Conservation (phyloP, 495 filamentous ascomycete species). For the Penicillium diatomitis region DNA sequence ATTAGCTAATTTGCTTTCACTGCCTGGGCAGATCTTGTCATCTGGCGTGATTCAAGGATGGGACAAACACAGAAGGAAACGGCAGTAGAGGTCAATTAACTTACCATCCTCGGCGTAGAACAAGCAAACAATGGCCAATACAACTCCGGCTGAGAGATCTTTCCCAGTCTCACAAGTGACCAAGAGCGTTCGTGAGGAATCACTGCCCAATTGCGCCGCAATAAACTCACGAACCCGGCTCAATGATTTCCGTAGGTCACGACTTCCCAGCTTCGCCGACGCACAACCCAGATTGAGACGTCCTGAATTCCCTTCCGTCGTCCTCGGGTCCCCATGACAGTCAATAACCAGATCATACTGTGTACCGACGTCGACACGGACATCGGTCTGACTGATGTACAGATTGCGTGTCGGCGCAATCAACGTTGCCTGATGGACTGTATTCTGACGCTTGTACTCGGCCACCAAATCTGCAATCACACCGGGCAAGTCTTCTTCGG, state of each 20-base stretch:
- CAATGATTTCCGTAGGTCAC: slow-evolving; percentile 60
- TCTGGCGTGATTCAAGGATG: slow-evolving; percentile 12
- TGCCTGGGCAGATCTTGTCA: slow-evolving; percentile 5
- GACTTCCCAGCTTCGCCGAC: slow-evolving; percentile 61
- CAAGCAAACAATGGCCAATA: slow-evolving; percentile 53
- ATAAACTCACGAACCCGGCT: slow-evolving; percentile 43
- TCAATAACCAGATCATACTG: slow-evolving; percentile 39
- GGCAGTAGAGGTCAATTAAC: neutral
- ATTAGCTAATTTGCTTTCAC: slow-evolving; percentile 13
- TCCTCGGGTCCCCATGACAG: slow-evolving; percentile 31
- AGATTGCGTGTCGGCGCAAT: slow-evolving; percentile 33
- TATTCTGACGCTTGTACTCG: slow-evolving; percentile 15
- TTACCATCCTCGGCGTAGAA: slow-evolving; percentile 51
- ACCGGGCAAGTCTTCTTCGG: slow-evolving; percentile 55
- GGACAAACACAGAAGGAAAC: too few species aligned
- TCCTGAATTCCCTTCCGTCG: slow-evolving; percentile 19
- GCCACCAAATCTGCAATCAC: slow-evolving; percentile 51
- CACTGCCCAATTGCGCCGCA: slow-evolving; percentile 18
- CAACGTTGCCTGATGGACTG: slow-evolving; percentile 14
- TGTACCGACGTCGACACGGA: slow-evolving; percentile 4
- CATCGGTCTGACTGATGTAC: slow-evolving; percentile 23
- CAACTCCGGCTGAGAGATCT: slow-evolving; percentile 55
- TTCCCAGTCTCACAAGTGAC: slow-evolving; percentile 54
- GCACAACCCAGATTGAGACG: slow-evolving; percentile 55
- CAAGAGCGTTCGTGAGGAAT: slow-evolving; percentile 33